Conservation (phyloP, 2,329 filamentous ascomycete species). For the Fusarium verrucosum region DNA sequence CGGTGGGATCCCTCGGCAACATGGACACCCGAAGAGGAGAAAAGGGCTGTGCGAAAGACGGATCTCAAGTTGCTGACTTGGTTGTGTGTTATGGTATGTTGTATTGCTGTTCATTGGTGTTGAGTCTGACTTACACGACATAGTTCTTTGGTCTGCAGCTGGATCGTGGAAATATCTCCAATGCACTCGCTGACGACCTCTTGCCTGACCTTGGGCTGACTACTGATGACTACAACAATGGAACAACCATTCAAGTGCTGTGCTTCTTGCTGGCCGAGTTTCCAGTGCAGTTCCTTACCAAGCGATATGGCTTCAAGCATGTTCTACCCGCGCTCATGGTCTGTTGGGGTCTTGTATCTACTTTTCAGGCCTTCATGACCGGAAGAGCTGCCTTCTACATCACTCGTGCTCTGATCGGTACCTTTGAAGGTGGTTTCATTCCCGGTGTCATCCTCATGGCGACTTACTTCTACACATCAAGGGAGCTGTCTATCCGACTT, state of each 20-base stretch:
- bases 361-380: slow-evolving; percentile 62
- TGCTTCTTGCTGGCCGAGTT: slow-evolving; percentile 66
- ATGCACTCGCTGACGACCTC: slow-evolving; percentile 70
- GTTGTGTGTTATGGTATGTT: slow-evolving; percentile 55
- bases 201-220: slow-evolving; percentile 61
- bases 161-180: slow-evolving; percentile 70
- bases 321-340: slow-evolving; percentile 65
- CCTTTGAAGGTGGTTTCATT: slow-evolving; percentile 66
- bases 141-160: slow-evolving; percentile 70
- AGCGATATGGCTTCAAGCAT: slow-evolving; percentile 65
- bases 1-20: slow-evolving; percentile 52
- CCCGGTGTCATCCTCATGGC: slow-evolving; percentile 71
- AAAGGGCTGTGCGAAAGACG: slow-evolving; percentile 62
- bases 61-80: slow-evolving; percentile 54
- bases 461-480: slow-evolving; percentile 76
- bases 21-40: slow-evolving; percentile 68
- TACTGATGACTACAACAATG: slow-evolving; percentile 66
- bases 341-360: slow-evolving; percentile 57
- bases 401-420: slow-evolving; percentile 62
- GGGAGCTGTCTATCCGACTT: slow-evolving; percentile 72
- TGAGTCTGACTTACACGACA: slow-evolving; percentile 26
- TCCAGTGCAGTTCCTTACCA: slow-evolving; percentile 66
- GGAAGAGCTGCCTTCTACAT: slow-evolving; percentile 59
- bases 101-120: background rate
- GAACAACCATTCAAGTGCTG: slow-evolving; percentile 65